Percentiles rank a stretch among this genome's conserved stretches.
Evolutionary conservation across 1,284 basidiomycete species (phyloP).

Genomic region (Meripilus lineatus): DNA sequence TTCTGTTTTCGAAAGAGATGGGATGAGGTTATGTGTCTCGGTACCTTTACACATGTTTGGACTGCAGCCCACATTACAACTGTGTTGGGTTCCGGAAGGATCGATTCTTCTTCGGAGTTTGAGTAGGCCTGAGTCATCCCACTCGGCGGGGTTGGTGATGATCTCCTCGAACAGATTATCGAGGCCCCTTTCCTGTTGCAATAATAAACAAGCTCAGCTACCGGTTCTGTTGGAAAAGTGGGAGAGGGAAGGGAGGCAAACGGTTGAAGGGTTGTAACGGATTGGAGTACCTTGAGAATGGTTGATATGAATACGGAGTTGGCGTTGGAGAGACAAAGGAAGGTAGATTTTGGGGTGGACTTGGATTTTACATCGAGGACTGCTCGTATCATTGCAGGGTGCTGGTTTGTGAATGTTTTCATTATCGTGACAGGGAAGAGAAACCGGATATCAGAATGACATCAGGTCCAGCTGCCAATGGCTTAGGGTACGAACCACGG

Average conservation of each 20-base stretch:
- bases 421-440: no score
- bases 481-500: slow-evolving; percentile 62
- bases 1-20: background rate
- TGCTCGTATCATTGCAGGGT: slow-evolving; percentile 94
- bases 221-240: background rate
- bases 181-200: slow-evolving; percentile 67
- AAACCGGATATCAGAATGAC: slow-evolving; percentile 2
- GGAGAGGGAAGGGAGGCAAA: slow-evolving; percentile 1
- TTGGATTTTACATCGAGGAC: slow-evolving; percentile 71
- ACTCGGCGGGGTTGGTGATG: slow-evolving; percentile 91
- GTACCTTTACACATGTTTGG: slow-evolving; percentile 98
- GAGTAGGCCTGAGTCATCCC: slow-evolving; percentile 71
- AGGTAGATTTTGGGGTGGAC: slow-evolving; percentile 62
- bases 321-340: slow-evolving; percentile 92
- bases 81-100: slow-evolving; percentile 76
- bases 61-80: slow-evolving; percentile 85
- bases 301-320: slow-evolving; percentile 92
- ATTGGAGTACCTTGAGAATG: slow-evolving; percentile 70
- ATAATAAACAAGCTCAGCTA: background rate
- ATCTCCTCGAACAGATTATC: slow-evolving; percentile 77
- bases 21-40: slow-evolving; percentile 5
- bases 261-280: slow-evolving; percentile 1
- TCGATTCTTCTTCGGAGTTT: slow-evolving; percentile 75
- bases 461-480: slow-evolving; percentile 2
- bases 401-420: slow-evolving; percentile 56